Percentiles rank a stretch among this genome's conserved stretches.
These are phyloP conservation scores for Stachybotrys elegans DNA, from an alignment of 2,329 filamentous ascomycete genomes.

Conservation along the genomic window DNA sequence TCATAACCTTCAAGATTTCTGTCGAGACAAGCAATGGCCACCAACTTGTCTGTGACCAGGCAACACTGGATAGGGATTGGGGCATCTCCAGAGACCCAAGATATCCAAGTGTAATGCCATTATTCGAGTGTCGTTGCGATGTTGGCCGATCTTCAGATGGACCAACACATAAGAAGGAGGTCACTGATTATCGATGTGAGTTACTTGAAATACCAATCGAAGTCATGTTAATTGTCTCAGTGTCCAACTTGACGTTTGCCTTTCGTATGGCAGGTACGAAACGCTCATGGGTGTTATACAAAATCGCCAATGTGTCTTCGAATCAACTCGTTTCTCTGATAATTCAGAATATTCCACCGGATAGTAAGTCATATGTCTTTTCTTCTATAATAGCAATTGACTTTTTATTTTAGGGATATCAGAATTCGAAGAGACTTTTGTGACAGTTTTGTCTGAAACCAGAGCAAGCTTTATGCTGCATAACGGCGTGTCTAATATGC, in stretches of 20 bases:
- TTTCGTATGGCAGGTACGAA: background rate
- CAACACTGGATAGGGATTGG: background rate
- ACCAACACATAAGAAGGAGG: background rate
- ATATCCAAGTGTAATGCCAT: background rate
- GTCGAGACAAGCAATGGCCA: background rate
- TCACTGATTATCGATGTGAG: background rate
- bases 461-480: background rate
- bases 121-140: background rate
- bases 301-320: background rate
- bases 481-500: background rate
- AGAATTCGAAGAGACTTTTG: background rate
- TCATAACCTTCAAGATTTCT: background rate
- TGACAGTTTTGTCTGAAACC: background rate
- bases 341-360: background rate
- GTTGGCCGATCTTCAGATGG: background rate
- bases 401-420: background rate
- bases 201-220: background rate
- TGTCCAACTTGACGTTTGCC: background rate
- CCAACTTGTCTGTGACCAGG: background rate
- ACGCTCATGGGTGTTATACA: background rate
- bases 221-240: background rate
- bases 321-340: background rate
- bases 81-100: background rate
- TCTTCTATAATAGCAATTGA: background rate
- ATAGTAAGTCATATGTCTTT: background rate